Percentiles rank a stretch among this genome's conserved stretches.
Conservation (phyloP, 2,329 filamentous ascomycete genomes). For the Colletotrichum navitas region DNA sequence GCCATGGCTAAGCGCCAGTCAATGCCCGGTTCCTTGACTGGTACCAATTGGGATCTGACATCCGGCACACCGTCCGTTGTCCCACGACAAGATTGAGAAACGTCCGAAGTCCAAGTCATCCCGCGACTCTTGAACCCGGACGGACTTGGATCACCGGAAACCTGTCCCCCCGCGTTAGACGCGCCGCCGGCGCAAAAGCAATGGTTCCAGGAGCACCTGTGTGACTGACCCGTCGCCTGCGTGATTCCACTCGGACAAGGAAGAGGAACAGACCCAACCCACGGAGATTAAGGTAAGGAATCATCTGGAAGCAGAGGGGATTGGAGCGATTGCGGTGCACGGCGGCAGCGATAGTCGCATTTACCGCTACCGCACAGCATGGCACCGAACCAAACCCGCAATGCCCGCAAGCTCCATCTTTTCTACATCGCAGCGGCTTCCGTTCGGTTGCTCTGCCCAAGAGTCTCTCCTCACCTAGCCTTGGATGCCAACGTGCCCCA, state of each 20-base stretch:
- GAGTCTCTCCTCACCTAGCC: neutral
- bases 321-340: conserved; percentile 14
- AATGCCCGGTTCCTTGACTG: conserved; percentile 28
- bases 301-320: conserved; percentile 33
- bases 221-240: neutral
- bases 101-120: conserved; percentile 25
- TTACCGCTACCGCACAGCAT: conserved; percentile 3
- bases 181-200: conserved; percentile 26
- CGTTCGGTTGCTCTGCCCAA: neutral
- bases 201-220: neutral
- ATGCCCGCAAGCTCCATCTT: conserved; percentile 20
- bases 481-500: conserved; percentile 6
- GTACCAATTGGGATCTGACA: conserved; percentile 15
- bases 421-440: conserved; percentile 1
- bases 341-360: conserved; percentile 8
- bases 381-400: conserved; percentile 6
- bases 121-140: conserved; percentile 21
- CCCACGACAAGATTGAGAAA: conserved; percentile 27
- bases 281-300: conserved; percentile 26
- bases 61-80: conserved; percentile 33
- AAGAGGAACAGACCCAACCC: conserved; percentile 7
- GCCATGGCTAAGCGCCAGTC: conserved; percentile 29
- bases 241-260: conserved; percentile 11
- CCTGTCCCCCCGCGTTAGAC: neutral
- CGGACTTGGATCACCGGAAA: conserved; percentile 14